Evolutionary conservation across 331 rosid species (phyloP), one percentile per base, ranked within the genome.

Genomic region (Rosa hybrid): DNA sequence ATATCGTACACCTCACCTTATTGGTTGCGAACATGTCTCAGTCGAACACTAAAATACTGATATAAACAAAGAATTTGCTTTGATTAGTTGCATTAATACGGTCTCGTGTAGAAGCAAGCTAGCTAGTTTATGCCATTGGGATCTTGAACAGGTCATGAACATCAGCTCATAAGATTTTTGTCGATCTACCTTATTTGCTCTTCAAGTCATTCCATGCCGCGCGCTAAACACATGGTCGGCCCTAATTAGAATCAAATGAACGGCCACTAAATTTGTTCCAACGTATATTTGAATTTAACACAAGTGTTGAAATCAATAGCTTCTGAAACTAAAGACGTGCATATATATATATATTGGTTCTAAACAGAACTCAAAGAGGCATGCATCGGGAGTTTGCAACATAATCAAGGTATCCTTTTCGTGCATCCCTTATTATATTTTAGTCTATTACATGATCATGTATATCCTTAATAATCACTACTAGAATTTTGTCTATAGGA

Each of bases 161-260:
- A 25, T 25, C 18, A 68, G 74, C 53, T 42, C 74, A 12, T 20
- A 11, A 20, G 14, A 2, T 44, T 6, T 27, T 72, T 46, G 13
- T 12, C 49, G 63, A 34, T 30, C 45, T 38, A 17, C 59, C n/a
- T 50, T 54, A 30, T 27, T 72, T 72, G 62, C 42, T 8, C 44
- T 17, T 53, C 76, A 27, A 72, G 63, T 25, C 63, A 50, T 39
- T 72, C 63, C 18, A 72, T 50, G 76, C 27, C 27, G 39, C 39
- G 39, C 5, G 25, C 6, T 49, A 38, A 27, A 72, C 21, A 5
- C 27, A 72, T 5, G 42, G 44, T 17, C 62, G 62, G 13, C 23
- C 12, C 10, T 63, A 63, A 12, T 25, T 14, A 38, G 46, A 65
- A 65, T 34, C 21, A 65, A 65, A 34, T 65, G 45, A 65, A 12